phyloP scores from a whole-genome alignment of 1,139 yeast genomes.

The Maudiozyma humilis region DNA sequence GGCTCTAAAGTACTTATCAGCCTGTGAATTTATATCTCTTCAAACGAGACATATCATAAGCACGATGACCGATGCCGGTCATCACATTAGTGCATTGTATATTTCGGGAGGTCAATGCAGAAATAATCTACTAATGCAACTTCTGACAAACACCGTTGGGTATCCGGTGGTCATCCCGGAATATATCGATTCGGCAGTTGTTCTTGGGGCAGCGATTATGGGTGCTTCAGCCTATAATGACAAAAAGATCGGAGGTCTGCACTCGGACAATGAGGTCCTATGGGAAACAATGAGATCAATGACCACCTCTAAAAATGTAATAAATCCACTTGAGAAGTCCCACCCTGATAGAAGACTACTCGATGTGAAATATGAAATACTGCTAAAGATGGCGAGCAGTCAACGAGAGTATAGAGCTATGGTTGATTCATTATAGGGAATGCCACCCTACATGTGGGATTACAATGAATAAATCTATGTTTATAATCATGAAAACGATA shows the following conservation, averaged over 20 bases:
- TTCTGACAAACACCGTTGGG: conserved; percentile 88
- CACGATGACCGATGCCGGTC: conserved; percentile 74
- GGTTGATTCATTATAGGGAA: conserved; percentile 46
- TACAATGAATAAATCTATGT: no score
- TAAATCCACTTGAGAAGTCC: conserved; percentile 52
- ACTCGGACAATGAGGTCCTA: conserved; percentile 34
- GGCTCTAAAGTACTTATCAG: conserved; percentile 81
- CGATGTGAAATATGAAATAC: conserved; percentile 70
- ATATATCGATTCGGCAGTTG: conserved; percentile 94
- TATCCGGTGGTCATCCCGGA: conserved; percentile 88
- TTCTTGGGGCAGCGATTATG: conserved; percentile 85
- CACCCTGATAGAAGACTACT: conserved; percentile 63
- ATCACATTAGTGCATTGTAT: conserved; percentile 62
- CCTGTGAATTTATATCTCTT: conserved; percentile 95
- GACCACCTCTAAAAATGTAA: conserved; percentile 77
- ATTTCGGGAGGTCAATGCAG: conserved; percentile 97
- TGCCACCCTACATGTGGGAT: background rate
- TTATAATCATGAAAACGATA: no score
- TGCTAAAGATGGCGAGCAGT: conserved; percentile 75
- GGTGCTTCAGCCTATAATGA: conserved; percentile 97
- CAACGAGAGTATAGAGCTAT: conserved; percentile 68
- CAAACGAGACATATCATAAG: conserved; percentile 94
- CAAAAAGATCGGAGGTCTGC: no score
- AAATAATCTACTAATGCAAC: conserved; percentile 77
- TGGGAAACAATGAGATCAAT: conserved; percentile 83